Base-by-base conservation (phyloP, 2,329 filamentous ascomycete species). In the Fusarium begoniae region DNA sequence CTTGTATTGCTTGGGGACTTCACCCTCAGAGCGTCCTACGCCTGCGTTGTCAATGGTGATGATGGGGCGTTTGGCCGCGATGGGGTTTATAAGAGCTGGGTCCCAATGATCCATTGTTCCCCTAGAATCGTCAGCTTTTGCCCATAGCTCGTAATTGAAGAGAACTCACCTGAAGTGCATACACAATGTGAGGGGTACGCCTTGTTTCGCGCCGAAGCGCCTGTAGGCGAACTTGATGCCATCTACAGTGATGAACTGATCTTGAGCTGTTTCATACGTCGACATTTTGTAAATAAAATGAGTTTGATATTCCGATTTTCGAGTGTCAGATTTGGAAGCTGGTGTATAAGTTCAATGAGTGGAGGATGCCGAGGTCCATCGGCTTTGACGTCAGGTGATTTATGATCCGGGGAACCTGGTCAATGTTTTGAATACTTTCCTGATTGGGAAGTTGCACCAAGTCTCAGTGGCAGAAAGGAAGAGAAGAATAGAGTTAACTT, bases 11-110 rank as follows among this genome's bases (percentile, higher is more conserved):
- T 77, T 77, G 12, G 83, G 82, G 4, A 87, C 82, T n/a, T 79
- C 55, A 40, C 87, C 87, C 14, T 76, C 77, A 17, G 83, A 85
- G 41, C 82, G 82, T 9, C 87, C 87, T 14, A 87, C 82, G 37
- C 87, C 87, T 2, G 84, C 80, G 69, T 85, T 85, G 80, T 89
- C 86, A 72, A 86, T 81, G 44, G 87, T 79, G 35, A 88, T 76
- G 24, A 88, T 75, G 9, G 83, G 82, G 2, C 87, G 84, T 14
- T 72, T 76, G 3, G 79, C 75, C 4, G 84, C 83, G 24, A 88
- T 79, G 30, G 80, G 78, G 62, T 87, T 86, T 77, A 88, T 70
- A 35, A 88, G 76, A 3, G 81, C 79, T 12, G 85, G 84, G 68
- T 87, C 85, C 81, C 82, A 83, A 14, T 82, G 78, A 40, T 84